phyloP scores from a whole-genome alignment of 306 rosid species.

The Fragaria vesca region DNA sequence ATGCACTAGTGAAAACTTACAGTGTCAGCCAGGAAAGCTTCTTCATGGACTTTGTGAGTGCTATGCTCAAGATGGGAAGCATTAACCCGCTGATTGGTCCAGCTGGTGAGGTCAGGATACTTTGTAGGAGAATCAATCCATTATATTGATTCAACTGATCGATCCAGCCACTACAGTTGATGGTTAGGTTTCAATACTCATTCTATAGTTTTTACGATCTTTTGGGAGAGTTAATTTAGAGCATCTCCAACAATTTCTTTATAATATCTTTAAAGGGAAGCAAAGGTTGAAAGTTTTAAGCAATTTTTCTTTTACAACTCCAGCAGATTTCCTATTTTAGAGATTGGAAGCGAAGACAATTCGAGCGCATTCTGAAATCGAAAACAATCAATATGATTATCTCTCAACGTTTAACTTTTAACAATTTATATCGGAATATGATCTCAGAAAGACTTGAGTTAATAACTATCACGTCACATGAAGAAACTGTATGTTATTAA shows the following conservation, averaged over 20 bases:
- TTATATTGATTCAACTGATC: neutral
- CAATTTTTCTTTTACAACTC: no score
- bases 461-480: neutral
- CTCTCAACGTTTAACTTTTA: neutral
- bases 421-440: neutral
- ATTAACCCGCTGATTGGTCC: slow-evolving; percentile 76
- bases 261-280: no score
- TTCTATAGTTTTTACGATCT: no score
- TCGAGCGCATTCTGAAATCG: no score
- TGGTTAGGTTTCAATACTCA: neutral
- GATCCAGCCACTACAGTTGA: neutral
- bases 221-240: no score
- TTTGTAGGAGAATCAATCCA: slow-evolving; percentile 51
- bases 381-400: no score
- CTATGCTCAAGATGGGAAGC: slow-evolving; percentile 81
- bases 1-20: slow-evolving; percentile 43
- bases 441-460: neutral
- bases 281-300: no score
- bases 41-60: slow-evolving; percentile 50
- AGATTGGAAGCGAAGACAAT: no score
- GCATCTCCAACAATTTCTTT: no score
- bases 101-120: slow-evolving; percentile 60
- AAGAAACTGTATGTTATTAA: neutral
- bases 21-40: slow-evolving; percentile 28
- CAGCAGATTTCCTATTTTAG: no score